Conservation (phyloP, 345 rosid genomes). For the Cardiospermum halicacabum region DNA sequence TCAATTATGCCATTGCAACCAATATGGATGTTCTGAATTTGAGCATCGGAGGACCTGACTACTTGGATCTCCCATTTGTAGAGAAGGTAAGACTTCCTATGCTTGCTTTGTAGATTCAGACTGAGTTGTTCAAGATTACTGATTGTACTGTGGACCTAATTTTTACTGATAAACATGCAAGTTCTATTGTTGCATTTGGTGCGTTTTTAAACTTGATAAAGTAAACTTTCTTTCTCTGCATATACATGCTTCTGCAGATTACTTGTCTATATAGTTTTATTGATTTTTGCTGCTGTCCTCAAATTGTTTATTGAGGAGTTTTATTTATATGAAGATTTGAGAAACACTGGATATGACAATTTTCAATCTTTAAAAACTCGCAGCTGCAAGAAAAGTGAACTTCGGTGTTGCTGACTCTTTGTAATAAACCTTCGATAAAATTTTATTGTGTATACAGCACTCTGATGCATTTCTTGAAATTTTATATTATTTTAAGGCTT, state of each 20-base stretch:
- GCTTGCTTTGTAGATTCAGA: conserved; percentile 7
- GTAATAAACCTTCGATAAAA: background rate
- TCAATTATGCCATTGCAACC: conserved; percentile 93
- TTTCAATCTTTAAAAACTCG: background rate
- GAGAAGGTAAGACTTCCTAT: conserved; percentile 63
- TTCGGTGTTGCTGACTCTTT: background rate
- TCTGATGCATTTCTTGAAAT: background rate
- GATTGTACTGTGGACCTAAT: background rate
- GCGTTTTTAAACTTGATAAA: background rate
- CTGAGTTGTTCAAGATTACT: background rate
- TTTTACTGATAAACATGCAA: background rate
- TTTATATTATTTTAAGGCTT: conserved; percentile 7
- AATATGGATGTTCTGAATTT: conserved; percentile 91
- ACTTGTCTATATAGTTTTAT: background rate
- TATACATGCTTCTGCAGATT: background rate
- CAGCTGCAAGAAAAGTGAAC: background rate
- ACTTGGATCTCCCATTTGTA: conserved; percentile 94
- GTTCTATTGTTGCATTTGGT: background rate
- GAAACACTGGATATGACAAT: background rate
- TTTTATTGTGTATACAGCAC: background rate
- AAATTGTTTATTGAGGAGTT: background rate
- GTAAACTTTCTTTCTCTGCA: background rate
- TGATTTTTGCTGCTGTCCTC: background rate
- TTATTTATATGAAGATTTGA: background rate
- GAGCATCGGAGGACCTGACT: conserved; percentile 99